These are phyloP conservation scores for Alliaria petiolata DNA, from an alignment of 345 rosid genomes.

Conservation along the genomic window DNA sequence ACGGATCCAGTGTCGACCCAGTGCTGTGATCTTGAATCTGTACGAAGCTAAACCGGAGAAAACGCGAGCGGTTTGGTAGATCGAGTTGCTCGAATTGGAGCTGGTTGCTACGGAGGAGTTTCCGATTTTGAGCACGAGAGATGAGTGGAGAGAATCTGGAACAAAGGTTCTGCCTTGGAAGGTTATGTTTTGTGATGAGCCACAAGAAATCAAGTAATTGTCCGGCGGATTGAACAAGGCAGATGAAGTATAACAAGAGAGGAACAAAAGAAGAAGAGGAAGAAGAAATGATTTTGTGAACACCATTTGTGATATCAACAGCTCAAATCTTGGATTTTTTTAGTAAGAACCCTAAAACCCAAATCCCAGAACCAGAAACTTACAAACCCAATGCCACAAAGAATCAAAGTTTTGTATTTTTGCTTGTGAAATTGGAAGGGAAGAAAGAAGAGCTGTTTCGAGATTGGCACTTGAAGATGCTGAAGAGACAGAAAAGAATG, in stretches of 20 bases:
- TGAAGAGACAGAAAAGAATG: conserved; percentile 2
- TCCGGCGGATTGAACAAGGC: conserved; percentile 67
- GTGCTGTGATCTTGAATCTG: conserved; percentile 53
- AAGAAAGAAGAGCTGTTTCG: neutral
- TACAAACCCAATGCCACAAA: conserved; percentile 7
- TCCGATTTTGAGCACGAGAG: conserved; percentile 52
- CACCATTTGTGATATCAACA: conserved; percentile 1
- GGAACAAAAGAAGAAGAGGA: conserved; percentile 38
- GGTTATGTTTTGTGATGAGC: conserved; percentile 65
- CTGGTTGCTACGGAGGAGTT: conserved; percentile 38
- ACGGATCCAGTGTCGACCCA: conserved; percentile 97
- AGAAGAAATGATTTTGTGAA: conserved; percentile 20
- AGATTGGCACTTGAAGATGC: neutral
- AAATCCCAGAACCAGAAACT: conserved; percentile 29
- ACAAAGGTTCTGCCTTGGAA: conserved; percentile 72
- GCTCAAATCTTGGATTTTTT: neutral
- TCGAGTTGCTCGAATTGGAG: conserved; percentile 48
- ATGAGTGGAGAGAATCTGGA: conserved; percentile 64
- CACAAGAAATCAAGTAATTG: conserved; percentile 81
- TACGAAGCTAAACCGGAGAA: conserved; percentile 70
- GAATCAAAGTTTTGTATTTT: neutral
- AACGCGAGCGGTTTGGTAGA: conserved; percentile 79
- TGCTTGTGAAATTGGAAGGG: neutral
- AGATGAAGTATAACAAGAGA: conserved; percentile 34
- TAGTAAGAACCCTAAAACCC: conserved; percentile 25